Evolutionary conservation across 345 rosid species (phyloP).

Genomic region (Citrus medica): DNA sequence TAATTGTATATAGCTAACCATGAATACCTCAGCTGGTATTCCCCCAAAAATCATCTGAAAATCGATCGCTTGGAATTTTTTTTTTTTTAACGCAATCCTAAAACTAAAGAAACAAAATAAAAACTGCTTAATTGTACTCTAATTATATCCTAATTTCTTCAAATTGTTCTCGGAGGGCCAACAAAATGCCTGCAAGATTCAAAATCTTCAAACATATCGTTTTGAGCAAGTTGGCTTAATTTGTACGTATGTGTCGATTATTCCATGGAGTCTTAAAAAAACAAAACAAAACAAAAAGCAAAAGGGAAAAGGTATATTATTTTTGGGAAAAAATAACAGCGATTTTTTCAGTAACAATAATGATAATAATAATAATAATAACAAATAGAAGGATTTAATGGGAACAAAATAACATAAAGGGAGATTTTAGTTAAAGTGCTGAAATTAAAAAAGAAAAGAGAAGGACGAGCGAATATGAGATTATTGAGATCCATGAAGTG

Average conservation of each 20-base stretch:
- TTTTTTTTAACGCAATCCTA: background rate
- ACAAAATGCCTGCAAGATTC: background rate
- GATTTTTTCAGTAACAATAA: background rate
- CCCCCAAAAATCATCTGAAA: too few species aligned
- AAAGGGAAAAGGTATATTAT: background rate
- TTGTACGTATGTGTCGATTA: background rate
- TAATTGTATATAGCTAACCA: background rate
- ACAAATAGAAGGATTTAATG: too few species aligned
- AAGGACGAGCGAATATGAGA: background rate
- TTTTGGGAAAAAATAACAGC: background rate
- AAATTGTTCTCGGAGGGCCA: background rate
- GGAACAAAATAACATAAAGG: background rate
- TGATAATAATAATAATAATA: too few species aligned
- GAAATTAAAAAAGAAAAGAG: background rate
- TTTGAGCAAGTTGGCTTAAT: background rate
- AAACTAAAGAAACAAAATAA: background rate
- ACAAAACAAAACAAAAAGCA: background rate
- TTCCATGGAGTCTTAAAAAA: background rate
- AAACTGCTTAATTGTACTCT: background rate
- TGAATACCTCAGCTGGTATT: background rate
- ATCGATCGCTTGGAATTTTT: too few species aligned
- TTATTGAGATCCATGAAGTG: background rate
- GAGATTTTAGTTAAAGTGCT: too few species aligned
- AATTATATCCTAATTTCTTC: background rate
- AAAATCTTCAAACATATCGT: background rate